A percentile compares a stretch with the other conserved stretches of the same genome.
Evolutionary conservation across 2,329 filamentous ascomycete genomes (phyloP).

Genomic region (Penicillium sp.): DNA sequence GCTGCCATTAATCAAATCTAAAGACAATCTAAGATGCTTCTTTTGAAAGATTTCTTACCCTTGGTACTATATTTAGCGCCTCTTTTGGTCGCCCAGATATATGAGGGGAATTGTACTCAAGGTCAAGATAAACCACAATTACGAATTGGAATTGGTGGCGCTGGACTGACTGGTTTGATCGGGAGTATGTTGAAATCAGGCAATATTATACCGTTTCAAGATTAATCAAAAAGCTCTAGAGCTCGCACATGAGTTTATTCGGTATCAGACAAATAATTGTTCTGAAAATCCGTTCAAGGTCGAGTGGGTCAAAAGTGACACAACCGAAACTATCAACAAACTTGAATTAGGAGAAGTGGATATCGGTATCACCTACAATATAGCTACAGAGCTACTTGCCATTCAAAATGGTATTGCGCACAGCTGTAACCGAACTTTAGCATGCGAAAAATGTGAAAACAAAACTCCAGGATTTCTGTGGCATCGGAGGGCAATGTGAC

Average conservation of each 20-base stretch:
- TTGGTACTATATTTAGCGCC: too few relatives aligned
- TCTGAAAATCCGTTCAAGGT: conserved; percentile 38
- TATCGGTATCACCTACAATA: conserved; percentile 49
- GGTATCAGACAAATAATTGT: conserved; percentile 29
- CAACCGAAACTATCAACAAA: conserved; percentile 47
- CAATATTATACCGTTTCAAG: too few relatives aligned
- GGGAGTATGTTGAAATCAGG: too few relatives aligned
- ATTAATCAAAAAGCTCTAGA: conserved; percentile 10
- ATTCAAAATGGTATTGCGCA: conserved; percentile 40
- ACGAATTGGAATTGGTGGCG: conserved; percentile 34
- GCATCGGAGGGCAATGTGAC: too few relatives aligned
- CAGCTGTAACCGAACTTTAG: too few relatives aligned
- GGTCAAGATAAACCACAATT: conserved; percentile 4
- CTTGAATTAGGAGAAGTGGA: conserved; percentile 43
- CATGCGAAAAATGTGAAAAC: too few relatives aligned
- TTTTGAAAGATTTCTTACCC: too few relatives aligned
- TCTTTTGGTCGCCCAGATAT: too few relatives aligned
- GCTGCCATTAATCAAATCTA: too few relatives aligned
- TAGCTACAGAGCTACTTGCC: conserved; percentile 46
- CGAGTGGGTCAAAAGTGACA: conserved; percentile 50
- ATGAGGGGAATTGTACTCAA: too few relatives aligned
- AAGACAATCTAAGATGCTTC: too few relatives aligned
- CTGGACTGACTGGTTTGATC: conserved; percentile 35
- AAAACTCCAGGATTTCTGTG: too few relatives aligned
- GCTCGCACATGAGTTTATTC: conserved; percentile 41